Percentiles rank a stretch among this genome's conserved stretches.
These are phyloP conservation scores for Rubia occidens DNA, from an alignment of 305 asterid genomes.

Conservation along the genomic window DNA sequence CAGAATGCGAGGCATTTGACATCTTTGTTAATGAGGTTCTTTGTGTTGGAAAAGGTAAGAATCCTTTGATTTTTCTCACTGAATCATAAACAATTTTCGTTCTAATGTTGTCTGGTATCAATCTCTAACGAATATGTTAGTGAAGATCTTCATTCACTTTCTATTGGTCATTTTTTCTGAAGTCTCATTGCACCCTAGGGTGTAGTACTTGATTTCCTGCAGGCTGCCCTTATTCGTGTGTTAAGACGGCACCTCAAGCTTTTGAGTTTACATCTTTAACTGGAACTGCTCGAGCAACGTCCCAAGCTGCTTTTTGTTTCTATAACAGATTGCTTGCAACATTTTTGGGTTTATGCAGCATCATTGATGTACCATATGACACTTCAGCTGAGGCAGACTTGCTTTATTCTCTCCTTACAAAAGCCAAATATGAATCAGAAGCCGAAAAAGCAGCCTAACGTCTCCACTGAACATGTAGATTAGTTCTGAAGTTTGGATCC, in stretches of 20 bases:
- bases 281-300: constrained; percentile 58
- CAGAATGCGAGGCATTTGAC: constrained; percentile 84
- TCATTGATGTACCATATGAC: constrained; percentile 56
- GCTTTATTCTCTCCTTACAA: constrained; percentile 56
- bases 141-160: background rate
- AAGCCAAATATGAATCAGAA: constrained; percentile 52
- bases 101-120: background rate
- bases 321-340: background rate
- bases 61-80: background rate
- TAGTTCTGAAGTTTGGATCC: constrained; percentile 27
- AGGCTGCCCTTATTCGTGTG: constrained; percentile 93
- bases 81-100: background rate
- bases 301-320: too few relatives aligned
- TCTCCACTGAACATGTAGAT: constrained; percentile 44
- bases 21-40: constrained; percentile 67
- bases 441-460: constrained; percentile 48
- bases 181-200: background rate
- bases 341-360: constrained; percentile 31
- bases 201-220: constrained; percentile 19
- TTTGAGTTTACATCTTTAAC: constrained; percentile 61
- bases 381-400: constrained; percentile 78
- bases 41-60: constrained; percentile 68
- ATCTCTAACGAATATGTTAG: background rate
- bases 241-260: constrained; percentile 65
- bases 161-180: background rate